These are phyloP conservation scores for Geotrichum restrictum DNA, from an alignment of 1,139 yeast species.

Conservation along the genomic window DNA sequence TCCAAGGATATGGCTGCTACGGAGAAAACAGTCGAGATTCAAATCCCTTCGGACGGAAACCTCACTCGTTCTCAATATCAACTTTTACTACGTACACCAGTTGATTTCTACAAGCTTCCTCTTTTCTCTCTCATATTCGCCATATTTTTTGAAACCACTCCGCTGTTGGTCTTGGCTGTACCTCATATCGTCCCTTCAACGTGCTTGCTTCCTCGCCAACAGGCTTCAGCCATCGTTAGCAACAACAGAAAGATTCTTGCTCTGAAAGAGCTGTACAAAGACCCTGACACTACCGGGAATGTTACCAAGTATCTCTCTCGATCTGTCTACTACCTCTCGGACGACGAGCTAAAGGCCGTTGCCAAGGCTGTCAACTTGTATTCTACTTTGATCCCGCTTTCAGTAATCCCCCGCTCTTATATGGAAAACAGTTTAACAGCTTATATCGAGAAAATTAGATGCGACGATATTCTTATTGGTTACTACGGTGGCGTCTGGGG, in stretches of 20 bases:
- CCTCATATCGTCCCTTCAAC: conserved; percentile 70
- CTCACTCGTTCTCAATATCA: conserved; percentile 56
- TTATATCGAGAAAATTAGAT: conserved; percentile 29
- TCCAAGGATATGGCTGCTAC: neutral
- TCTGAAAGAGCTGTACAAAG: conserved; percentile 16
- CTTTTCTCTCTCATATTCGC: conserved; percentile 55
- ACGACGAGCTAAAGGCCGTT: conserved; percentile 1
- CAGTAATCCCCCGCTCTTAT: conserved; percentile 10
- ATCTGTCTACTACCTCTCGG: conserved; percentile 9
- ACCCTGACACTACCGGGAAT: conserved; percentile 7
- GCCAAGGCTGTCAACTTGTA: conserved; percentile 9
- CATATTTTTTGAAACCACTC: conserved; percentile 61
- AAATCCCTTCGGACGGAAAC: conserved; percentile 19
- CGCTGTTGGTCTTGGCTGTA: conserved; percentile 52
- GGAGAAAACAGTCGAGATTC: conserved; percentile 2
- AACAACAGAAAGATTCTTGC: conserved; percentile 21
- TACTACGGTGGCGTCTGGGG: conserved; percentile 35
- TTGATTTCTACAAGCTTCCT: conserved; percentile 60
- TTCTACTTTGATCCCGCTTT: conserved; percentile 11
- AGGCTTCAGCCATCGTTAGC: conserved; percentile 29
- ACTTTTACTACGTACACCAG: conserved; percentile 53
- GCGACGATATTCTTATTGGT: conserved; percentile 33
- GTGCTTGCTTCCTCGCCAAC: conserved; percentile 55
- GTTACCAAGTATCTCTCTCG: conserved; percentile 10
- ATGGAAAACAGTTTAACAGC: conserved; percentile 21